phyloP scores from a whole-genome alignment of 2,329 filamentous ascomycete species.

The Fusarium sp. region DNA sequence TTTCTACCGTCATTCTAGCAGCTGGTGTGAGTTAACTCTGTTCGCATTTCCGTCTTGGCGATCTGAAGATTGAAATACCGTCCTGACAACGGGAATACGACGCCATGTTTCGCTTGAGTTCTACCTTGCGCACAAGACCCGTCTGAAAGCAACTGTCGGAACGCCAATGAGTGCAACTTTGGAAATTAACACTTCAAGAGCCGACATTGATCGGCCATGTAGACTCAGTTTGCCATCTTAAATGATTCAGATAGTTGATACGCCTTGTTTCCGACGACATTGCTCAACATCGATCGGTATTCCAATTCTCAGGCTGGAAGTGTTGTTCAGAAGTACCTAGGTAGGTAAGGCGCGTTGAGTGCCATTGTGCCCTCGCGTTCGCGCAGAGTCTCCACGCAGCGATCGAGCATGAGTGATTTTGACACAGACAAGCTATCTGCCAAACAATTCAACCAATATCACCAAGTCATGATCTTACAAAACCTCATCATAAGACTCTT shows the following conservation, averaged over 20 bases:
- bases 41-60: not conserved
- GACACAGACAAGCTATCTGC: not conserved
- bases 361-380: not conserved
- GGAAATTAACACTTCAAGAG: constrained; percentile 7
- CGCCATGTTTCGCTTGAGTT: constrained; percentile 1
- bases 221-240: not conserved
- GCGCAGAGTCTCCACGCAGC: constrained; percentile 8
- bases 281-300: not conserved
- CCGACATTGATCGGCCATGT: not conserved
- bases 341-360: too few species aligned
- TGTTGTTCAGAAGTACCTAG: not conserved
- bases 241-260: not conserved
- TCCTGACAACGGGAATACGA: constrained; percentile 4
- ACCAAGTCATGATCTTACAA: too few species aligned
- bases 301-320: not conserved
- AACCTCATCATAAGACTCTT: too few species aligned
- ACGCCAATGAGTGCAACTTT: constrained; percentile 8
- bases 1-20: constrained; percentile 10
- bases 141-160: constrained; percentile 4
- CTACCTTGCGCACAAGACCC: not conserved
- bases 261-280: not conserved
- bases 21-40: not conserved
- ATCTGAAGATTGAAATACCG: not conserved
- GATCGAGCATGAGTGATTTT: constrained; percentile 12
- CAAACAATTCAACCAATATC: too few species aligned